A percentile compares a stretch with the other conserved stretches of the same genome.
Conservation (phyloP, 1,284 basidiomycete species). For the Cystobasidium sp. region DNA sequence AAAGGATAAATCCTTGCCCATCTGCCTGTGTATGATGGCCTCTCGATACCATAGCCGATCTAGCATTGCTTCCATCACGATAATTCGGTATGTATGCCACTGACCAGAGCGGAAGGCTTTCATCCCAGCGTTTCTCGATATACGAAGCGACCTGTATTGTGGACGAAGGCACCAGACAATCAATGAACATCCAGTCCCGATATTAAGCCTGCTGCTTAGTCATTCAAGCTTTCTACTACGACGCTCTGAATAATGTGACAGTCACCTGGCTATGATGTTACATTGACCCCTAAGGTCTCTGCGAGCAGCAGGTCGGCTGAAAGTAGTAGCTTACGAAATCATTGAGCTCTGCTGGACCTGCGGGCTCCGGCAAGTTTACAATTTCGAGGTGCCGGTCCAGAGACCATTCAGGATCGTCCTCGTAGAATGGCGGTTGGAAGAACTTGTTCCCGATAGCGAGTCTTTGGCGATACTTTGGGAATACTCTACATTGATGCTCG, state of each 20-base stretch:
- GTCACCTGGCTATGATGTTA: too few species aligned
- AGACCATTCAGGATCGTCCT: conserved; percentile 50
- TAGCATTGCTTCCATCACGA: conserved; percentile 47
- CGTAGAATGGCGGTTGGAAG: conserved; percentile 50
- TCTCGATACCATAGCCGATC: conserved; percentile 51
- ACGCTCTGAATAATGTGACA: too few species aligned
- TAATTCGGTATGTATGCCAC: conserved; percentile 51
- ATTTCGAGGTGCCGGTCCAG: conserved; percentile 48
- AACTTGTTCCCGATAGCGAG: conserved; percentile 49
- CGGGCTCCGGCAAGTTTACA: conserved; percentile 46
- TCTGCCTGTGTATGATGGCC: conserved; percentile 55
- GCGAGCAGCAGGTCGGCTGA: not conserved
- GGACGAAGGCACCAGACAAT: too few species aligned
- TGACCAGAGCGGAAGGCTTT: conserved; percentile 53
- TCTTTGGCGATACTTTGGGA: conserved; percentile 53
- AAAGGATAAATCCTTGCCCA: conserved; percentile 55
- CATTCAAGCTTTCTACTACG: too few species aligned
- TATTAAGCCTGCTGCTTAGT: too few species aligned
- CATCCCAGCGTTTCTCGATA: conserved; percentile 53
- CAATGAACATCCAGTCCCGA: too few species aligned
- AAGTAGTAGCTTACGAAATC: conserved; percentile 45
- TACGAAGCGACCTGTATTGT: conserved; percentile 15
- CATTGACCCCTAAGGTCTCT: too few species aligned
- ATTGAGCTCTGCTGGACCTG: conserved; percentile 53
- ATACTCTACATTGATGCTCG: conserved; percentile 47